A percentile compares a stretch with the other conserved stretches of the same genome.
These are phyloP conservation scores for Talaromyces liani DNA, from an alignment of 495 filamentous ascomycete genomes.

Conservation along the genomic window DNA sequence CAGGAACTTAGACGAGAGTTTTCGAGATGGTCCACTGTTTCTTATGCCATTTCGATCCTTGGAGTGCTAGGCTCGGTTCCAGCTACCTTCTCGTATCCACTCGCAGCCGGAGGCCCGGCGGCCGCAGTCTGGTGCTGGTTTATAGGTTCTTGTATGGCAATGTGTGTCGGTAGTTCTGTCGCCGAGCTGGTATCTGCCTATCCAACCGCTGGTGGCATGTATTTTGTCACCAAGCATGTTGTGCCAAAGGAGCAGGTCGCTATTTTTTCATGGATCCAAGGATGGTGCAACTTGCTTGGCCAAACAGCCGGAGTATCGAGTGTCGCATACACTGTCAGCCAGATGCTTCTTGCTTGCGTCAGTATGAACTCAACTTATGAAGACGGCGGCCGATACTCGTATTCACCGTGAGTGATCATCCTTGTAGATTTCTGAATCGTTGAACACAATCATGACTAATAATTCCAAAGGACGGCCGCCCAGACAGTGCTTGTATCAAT, in stretches of 20 bases:
- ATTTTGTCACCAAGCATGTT: constrained; percentile 56
- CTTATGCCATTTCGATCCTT: constrained; percentile 66
- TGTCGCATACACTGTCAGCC: constrained; percentile 49
- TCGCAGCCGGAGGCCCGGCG: constrained; percentile 60
- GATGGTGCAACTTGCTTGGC: constrained; percentile 56
- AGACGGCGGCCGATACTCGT: constrained; percentile 34
- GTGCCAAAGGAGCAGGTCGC: constrained; percentile 50
- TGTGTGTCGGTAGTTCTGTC: constrained; percentile 59
- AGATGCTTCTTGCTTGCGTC: constrained; percentile 50
- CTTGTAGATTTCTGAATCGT: background rate
- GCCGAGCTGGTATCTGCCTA: constrained; percentile 57
- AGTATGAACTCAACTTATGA: constrained; percentile 51
- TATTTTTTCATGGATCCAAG: constrained; percentile 53
- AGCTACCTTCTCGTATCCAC: constrained; percentile 56
- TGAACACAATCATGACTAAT: constrained; percentile 10
- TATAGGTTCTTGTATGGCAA: constrained; percentile 59
- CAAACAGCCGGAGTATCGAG: constrained; percentile 53
- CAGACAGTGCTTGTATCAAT: constrained; percentile 59
- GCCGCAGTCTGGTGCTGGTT: constrained; percentile 70
- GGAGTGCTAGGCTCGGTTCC: constrained; percentile 65
- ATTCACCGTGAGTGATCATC: constrained; percentile 31
- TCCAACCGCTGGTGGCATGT: constrained; percentile 58
- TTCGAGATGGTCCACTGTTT: constrained; percentile 67
- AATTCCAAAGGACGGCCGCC: constrained; percentile 40
- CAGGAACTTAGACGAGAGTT: constrained; percentile 60